Percentiles rank a stretch among this genome's conserved stretches.
These are phyloP conservation scores for Apium graveolens DNA, from an alignment of 129 eudicot genomes.

Conservation along the genomic window DNA sequence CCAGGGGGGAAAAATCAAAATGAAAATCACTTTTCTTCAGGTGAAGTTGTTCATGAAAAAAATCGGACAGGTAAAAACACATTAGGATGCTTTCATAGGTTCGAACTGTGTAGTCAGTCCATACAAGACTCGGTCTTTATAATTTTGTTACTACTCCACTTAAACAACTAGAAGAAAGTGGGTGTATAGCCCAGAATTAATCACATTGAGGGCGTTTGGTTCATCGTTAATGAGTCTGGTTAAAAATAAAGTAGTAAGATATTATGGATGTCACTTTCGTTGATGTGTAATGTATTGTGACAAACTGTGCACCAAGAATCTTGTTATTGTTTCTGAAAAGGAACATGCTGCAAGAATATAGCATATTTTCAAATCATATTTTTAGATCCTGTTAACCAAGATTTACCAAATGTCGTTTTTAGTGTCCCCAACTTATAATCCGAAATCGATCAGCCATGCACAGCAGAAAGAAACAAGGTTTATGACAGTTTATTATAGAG, in stretches of 20 bases:
- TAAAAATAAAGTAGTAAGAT: too few species aligned
- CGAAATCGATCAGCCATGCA: not conserved
- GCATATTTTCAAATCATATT: not conserved
- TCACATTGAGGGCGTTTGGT: too few species aligned
- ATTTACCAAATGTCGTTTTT: conserved; percentile 1
- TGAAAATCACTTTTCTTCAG: too few species aligned
- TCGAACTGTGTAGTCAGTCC: too few species aligned
- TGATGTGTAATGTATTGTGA: not conserved
- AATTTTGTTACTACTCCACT: too few species aligned
- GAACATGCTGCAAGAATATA: not conserved
- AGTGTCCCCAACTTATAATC: not conserved
- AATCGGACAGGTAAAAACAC: not conserved
- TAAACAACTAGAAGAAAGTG: too few species aligned
- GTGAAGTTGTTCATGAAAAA: too few species aligned
- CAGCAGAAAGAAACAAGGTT: not conserved
- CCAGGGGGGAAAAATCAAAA: not conserved
- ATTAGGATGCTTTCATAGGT: too few species aligned
- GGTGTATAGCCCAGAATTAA: too few species aligned
- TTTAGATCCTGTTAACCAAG: not conserved
- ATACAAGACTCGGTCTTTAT: too few species aligned
- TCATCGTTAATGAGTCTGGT: too few species aligned
- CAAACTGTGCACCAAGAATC: not conserved
- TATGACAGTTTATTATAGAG: not conserved
- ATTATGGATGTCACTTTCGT: not conserved
- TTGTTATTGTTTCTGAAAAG: not conserved